Conservation (phyloP, 2,329 filamentous ascomycete species). For the Eutypa lata region DNA sequence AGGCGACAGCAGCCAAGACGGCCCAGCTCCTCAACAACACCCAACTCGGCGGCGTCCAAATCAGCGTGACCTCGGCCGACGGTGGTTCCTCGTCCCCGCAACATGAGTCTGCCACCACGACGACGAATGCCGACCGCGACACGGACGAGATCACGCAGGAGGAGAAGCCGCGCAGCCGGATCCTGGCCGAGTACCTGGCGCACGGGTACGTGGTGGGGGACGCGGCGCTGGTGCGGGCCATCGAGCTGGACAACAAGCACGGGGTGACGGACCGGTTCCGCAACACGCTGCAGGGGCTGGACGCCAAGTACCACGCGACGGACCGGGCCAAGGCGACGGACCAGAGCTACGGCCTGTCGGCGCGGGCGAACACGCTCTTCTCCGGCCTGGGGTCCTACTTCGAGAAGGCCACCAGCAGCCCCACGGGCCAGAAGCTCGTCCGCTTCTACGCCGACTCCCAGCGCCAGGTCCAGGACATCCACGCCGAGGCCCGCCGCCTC, state of each 20-base stretch:
- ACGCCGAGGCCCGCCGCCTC: constrained; percentile 82
- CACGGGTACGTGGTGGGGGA: constrained; percentile 85
- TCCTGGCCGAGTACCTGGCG: constrained; percentile 93
- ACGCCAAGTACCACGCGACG: constrained; percentile 81
- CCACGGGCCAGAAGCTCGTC: constrained; percentile 83
- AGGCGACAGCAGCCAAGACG: constrained; percentile 94
- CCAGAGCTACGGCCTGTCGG: constrained; percentile 75
- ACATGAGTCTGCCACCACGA: constrained; percentile 34
- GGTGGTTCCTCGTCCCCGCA: constrained; percentile 56
- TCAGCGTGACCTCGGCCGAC: constrained; percentile 67
- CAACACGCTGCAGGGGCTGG: constrained; percentile 69
- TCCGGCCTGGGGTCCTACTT: constrained; percentile 82
- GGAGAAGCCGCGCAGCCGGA: constrained; percentile 92
- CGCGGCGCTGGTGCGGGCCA: constrained; percentile 73
- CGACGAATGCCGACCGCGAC: constrained; percentile 54
- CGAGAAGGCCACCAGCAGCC: constrained; percentile 84
- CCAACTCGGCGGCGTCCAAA: constrained; percentile 82
- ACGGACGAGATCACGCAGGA: constrained; percentile 80
- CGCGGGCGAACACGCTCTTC: constrained; percentile 63
- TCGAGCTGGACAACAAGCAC: constrained; percentile 87
- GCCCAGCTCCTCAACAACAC: constrained; percentile 97
- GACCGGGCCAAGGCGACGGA: constrained; percentile 85
- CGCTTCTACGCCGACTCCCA: constrained; percentile 82
- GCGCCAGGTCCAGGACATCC: constrained; percentile 91
- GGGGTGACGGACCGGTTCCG: constrained; percentile 81